Evolutionary conservation across 2,329 filamentous ascomycete genomes (phyloP).

Genomic region (Ascochyta pisi): DNA sequence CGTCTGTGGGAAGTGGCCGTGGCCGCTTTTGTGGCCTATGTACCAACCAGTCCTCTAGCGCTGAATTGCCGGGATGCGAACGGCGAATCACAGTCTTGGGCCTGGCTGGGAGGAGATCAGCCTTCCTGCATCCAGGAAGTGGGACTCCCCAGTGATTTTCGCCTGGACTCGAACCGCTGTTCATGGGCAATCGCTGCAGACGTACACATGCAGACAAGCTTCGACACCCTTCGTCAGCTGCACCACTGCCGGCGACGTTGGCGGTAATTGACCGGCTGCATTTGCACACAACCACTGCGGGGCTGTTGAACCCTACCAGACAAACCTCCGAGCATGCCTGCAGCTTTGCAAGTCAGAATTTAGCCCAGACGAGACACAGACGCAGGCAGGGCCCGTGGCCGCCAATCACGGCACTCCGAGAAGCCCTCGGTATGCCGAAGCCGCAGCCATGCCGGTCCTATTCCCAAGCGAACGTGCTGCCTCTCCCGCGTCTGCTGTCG

Average conservation of each 20-base stretch:
- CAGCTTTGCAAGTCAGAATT: slow-evolving; percentile 9
- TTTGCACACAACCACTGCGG: slow-evolving; percentile 10
- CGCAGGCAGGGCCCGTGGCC: slow-evolving; percentile 2
- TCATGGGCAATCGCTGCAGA: slow-evolving; percentile 14
- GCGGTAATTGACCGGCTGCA: background rate
- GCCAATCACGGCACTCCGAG: slow-evolving; percentile 18
- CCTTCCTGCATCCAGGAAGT: slow-evolving; percentile 15
- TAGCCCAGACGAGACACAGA: slow-evolving; percentile 3
- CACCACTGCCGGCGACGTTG: slow-evolving; percentile 3
- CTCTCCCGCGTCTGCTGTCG: slow-evolving; percentile 1
- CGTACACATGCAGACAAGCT: slow-evolving; percentile 5
- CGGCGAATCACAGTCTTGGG: slow-evolving; percentile 18
- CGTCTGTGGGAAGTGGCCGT: slow-evolving; percentile 17
- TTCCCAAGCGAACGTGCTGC: slow-evolving; percentile 1
- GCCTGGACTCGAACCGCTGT: slow-evolving; percentile 13
- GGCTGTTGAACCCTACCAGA: slow-evolving; percentile 8
- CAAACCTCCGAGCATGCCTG: slow-evolving; percentile 13
- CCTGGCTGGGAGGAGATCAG: slow-evolving; percentile 15
- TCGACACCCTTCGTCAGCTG: slow-evolving; percentile 5
- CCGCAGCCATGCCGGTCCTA: slow-evolving; percentile 1
- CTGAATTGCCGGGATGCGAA: slow-evolving; percentile 17
- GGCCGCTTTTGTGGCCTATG: slow-evolving; percentile 19
- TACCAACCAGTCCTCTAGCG: slow-evolving; percentile 16
- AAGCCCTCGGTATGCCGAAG: slow-evolving; percentile 17
- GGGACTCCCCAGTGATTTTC: slow-evolving; percentile 15